Evolutionary conservation across 169 alveolate genomes (phyloP).

Genomic region (Plasmodium sp.): DNA sequence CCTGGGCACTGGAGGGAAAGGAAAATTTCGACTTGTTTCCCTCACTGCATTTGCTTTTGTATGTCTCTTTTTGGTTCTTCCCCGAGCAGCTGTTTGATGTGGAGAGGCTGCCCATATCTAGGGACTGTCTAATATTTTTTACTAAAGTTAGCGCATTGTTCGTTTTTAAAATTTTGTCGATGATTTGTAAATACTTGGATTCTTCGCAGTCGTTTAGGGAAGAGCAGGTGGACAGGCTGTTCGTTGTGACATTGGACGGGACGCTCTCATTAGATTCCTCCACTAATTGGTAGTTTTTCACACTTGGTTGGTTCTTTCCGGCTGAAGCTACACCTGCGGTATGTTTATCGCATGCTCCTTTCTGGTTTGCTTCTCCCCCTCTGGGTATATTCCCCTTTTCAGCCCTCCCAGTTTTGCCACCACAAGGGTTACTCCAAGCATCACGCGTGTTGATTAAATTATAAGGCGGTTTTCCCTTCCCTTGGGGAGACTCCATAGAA

Average conservation of each 20-base stretch:
- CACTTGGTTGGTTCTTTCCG: background rate
- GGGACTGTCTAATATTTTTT: conserved; percentile 24
- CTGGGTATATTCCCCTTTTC: background rate
- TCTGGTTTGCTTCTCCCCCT: background rate
- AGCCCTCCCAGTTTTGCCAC: background rate
- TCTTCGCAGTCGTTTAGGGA: background rate
- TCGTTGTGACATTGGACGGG: conserved; percentile 2
- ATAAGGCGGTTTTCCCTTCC: background rate
- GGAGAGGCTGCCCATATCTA: background rate
- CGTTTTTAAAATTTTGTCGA: conserved; percentile 16
- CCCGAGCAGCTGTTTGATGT: background rate
- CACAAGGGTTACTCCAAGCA: background rate
- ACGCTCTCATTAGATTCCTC: background rate
- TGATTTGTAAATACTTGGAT: background rate
- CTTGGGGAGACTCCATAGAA: background rate
- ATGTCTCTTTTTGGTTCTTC: background rate
- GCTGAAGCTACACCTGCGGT: background rate
- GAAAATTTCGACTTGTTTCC: background rate
- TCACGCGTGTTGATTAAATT: background rate
- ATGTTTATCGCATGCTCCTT: background rate
- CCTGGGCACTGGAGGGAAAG: background rate
- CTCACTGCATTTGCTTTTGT: background rate
- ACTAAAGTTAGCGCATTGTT: conserved; percentile 9
- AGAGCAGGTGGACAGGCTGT: background rate
- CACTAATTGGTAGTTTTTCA: background rate